A percentile compares a stretch with the other conserved stretches of the same genome.
Conservation (phyloP, 495 filamentous ascomycete genomes). For the Hypoxylon lienhwacheense region DNA sequence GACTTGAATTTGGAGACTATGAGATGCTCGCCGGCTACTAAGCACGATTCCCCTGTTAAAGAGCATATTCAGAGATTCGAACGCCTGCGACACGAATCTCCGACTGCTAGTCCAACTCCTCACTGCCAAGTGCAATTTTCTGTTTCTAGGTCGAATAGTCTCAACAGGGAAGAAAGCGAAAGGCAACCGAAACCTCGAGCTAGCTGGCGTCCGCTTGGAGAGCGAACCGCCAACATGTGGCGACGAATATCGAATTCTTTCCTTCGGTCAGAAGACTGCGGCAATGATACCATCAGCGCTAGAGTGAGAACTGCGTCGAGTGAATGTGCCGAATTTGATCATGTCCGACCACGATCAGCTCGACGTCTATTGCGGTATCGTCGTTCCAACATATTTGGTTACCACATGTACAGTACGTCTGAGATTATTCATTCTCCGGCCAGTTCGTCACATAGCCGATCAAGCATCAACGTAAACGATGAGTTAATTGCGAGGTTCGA, state of each 20-base stretch:
- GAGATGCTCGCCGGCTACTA: neutral
- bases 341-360: neutral
- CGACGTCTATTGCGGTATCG: conserved; percentile 8
- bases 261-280: conserved; percentile 15
- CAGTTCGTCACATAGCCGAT: neutral
- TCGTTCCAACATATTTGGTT: conserved; percentile 20
- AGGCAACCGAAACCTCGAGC: neutral
- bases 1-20: conserved; percentile 12
- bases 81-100: conserved; percentile 20
- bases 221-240: conserved; percentile 25
- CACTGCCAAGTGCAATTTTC: conserved; percentile 3
- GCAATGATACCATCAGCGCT: conserved; percentile 5
- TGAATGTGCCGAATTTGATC: neutral
- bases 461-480: conserved; percentile 7
- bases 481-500: conserved; percentile 5
- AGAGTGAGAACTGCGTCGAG: conserved; percentile 1
- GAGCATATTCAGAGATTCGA: conserved; percentile 43
- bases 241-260: conserved; percentile 35
- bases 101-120: conserved; percentile 1
- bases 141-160: neutral
- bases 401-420: conserved; percentile 20
- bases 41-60: conserved; percentile 40
- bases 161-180: conserved; percentile 1
- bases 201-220: conserved; percentile 18
- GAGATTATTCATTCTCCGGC: conserved; percentile 13